A percentile compares a stretch with the other conserved stretches of the same genome.
phyloP scores from a whole-genome alignment of 73 alveolate species.

The Symbiodinium natans region DNA sequence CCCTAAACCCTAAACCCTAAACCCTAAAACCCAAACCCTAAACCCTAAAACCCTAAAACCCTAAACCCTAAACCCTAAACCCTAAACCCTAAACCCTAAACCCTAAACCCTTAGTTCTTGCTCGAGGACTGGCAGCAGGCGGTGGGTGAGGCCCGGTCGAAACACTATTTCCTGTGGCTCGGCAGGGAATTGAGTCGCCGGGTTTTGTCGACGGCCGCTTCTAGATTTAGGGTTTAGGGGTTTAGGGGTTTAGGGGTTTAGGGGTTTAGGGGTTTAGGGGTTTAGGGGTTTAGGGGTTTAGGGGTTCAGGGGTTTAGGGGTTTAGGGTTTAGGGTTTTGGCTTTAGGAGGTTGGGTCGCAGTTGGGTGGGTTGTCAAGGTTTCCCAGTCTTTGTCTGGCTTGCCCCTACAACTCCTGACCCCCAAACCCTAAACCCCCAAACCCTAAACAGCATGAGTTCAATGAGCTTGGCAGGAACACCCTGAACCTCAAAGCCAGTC shows the following conservation, averaged over 20 bases:
- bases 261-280: neutral
- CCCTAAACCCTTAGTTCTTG: neutral
- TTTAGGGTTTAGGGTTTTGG: neutral
- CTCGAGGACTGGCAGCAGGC: conserved; percentile 42
- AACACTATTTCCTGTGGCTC: conserved; percentile 83
- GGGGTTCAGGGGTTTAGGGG: neutral
- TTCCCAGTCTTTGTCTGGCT: too few species aligned
- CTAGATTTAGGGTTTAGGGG: neutral
- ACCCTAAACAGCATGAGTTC: too few species aligned
- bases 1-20: too few species aligned
- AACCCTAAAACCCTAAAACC: neutral
- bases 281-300: neutral
- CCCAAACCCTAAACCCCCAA: too few species aligned
- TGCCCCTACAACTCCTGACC: too few species aligned
- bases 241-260: neutral
- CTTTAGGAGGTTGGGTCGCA: neutral
- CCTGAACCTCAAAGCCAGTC: too few species aligned
- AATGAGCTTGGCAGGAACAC: too few species aligned
- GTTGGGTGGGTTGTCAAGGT: too few species aligned
- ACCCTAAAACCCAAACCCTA: too few species aligned
- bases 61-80: neutral
- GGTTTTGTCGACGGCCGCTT: too few species aligned
- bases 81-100: neutral
- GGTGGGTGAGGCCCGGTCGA: conserved; percentile 77
- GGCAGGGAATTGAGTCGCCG: neutral